phyloP scores from a whole-genome alignment of 2,329 filamentous ascomycete species.

The Fonsecaea monophora region DNA sequence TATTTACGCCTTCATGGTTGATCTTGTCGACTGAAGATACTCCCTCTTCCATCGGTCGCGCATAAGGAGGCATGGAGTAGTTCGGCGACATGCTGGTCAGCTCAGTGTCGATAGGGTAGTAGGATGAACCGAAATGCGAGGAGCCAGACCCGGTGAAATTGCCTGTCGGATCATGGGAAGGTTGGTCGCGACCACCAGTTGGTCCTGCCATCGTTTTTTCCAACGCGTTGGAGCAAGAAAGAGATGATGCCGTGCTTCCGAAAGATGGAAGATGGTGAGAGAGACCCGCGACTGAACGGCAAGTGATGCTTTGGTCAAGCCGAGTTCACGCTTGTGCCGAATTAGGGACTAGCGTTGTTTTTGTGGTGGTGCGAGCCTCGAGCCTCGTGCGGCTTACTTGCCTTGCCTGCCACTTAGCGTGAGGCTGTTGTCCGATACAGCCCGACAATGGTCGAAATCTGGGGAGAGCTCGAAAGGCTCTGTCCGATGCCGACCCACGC shows the following conservation, averaged over 20 bases:
- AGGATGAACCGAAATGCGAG: constrained; percentile 31
- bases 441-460: constrained; percentile 6
- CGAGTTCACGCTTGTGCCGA: constrained; percentile 9
- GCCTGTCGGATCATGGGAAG: constrained; percentile 28
- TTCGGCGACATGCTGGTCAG: constrained; percentile 30
- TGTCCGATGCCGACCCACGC: constrained; percentile 18
- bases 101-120: constrained; percentile 33
- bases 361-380: not conserved
- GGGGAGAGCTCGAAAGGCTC: constrained; percentile 8
- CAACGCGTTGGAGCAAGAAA: constrained; percentile 8
- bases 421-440: not conserved
- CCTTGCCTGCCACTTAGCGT: not conserved
- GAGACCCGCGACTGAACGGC: constrained; percentile 20
- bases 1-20: constrained; percentile 19
- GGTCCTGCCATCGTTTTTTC: constrained; percentile 28
- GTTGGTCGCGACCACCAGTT: constrained; percentile 29
- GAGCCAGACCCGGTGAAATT: constrained; percentile 20
- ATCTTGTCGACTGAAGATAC: constrained; percentile 9
- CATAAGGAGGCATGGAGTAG: constrained; percentile 28
- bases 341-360: constrained; percentile 12
- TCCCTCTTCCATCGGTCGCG: constrained; percentile 27
- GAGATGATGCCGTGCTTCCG: constrained; percentile 32
- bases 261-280: constrained; percentile 23
- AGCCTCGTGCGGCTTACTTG: not conserved
- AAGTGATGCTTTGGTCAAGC: constrained; percentile 13